Evolutionary conservation across 2,329 filamentous ascomycete genomes (phyloP).

Genomic region (Fonsecaea pedrosoi): DNA sequence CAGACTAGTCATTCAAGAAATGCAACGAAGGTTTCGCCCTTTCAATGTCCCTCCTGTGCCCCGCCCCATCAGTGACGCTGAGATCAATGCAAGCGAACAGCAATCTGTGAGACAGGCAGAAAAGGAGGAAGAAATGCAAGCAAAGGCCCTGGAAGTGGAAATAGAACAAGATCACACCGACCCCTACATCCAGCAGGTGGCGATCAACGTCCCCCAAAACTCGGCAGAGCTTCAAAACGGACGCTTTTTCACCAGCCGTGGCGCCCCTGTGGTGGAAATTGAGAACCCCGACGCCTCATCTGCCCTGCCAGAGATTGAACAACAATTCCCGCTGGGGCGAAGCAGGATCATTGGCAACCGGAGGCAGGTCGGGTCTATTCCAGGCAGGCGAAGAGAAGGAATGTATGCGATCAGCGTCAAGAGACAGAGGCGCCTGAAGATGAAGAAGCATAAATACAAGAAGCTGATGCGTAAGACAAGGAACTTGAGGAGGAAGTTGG

Average conservation of each 20-base stretch:
- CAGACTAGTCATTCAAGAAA: constrained; percentile 70
- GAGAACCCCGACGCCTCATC: constrained; percentile 16
- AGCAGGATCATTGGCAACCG: constrained; percentile 21
- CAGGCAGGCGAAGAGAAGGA: constrained; percentile 48
- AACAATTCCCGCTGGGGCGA: constrained; percentile 6
- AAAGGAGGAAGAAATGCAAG: constrained; percentile 45
- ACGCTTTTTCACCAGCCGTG: constrained; percentile 53
- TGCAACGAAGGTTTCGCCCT: constrained; percentile 74
- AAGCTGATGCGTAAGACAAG: constrained; percentile 95
- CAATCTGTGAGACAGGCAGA: constrained; percentile 46
- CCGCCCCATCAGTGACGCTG: constrained; percentile 60
- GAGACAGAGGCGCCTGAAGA: constrained; percentile 91
- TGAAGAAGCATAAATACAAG: constrained; percentile 99
- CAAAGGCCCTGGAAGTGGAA: constrained; percentile 37
- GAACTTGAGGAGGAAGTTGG: constrained; percentile 84
- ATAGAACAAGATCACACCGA: constrained; percentile 32
- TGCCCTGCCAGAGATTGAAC: constrained; percentile 23
- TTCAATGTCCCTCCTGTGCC: constrained; percentile 87
- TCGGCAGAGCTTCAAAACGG: constrained; percentile 58
- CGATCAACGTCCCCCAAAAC: constrained; percentile 60
- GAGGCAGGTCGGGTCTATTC: constrained; percentile 44
- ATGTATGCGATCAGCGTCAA: constrained; percentile 90
- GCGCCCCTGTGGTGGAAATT: constrained; percentile 26
- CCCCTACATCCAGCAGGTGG: constrained; percentile 47
- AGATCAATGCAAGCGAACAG: constrained; percentile 49